Evolutionary conservation across 2,329 filamentous ascomycete genomes (phyloP).

Genomic region (Aspergillus pseudoterreus): DNA sequence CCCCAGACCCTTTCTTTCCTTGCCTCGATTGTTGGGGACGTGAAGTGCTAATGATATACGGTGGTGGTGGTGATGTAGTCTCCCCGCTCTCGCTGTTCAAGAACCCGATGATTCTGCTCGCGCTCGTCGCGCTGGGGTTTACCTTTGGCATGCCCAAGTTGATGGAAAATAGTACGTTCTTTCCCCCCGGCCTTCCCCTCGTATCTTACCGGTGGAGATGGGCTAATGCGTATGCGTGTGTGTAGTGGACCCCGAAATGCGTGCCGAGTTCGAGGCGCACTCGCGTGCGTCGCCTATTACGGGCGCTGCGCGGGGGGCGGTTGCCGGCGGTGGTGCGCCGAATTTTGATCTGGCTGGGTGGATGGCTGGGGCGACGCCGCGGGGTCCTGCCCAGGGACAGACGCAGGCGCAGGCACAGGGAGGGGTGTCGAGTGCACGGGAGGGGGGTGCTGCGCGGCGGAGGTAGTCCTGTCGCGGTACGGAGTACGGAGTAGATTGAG

Average conservation of each 20-base stretch:
- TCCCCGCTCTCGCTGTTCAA: conserved; percentile 79
- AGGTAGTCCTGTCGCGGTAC: too few species aligned
- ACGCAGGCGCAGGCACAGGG: conserved; percentile 1
- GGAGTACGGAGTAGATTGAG: too few species aligned
- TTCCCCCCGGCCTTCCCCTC: neutral
- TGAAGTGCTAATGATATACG: conserved; percentile 4
- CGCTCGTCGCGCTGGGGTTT: conserved; percentile 73
- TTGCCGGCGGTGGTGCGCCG: conserved; percentile 51
- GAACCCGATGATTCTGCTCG: conserved; percentile 96
- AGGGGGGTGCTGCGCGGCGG: neutral
- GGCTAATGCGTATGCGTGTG: neutral
- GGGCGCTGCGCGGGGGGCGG: conserved; percentile 55
- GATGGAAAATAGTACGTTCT: conserved; percentile 82
- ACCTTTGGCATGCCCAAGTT: conserved; percentile 93
- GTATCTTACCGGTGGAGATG: too few species aligned
- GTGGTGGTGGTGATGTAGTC: conserved; percentile 52
- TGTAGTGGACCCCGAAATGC: conserved; percentile 92
- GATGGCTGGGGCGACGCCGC: conserved; percentile 56
- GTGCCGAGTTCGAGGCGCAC: conserved; percentile 86
- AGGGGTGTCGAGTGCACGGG: neutral
- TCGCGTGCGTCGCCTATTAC: conserved; percentile 71
- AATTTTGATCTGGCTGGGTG: conserved; percentile 67
- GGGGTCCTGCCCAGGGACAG: conserved; percentile 13
- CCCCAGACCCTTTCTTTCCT: conserved; percentile 1
- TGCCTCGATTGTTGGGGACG: neutral